phyloP scores from a whole-genome alignment of 176 grass and related monocot species.

The Phoenix dactylifera region DNA sequence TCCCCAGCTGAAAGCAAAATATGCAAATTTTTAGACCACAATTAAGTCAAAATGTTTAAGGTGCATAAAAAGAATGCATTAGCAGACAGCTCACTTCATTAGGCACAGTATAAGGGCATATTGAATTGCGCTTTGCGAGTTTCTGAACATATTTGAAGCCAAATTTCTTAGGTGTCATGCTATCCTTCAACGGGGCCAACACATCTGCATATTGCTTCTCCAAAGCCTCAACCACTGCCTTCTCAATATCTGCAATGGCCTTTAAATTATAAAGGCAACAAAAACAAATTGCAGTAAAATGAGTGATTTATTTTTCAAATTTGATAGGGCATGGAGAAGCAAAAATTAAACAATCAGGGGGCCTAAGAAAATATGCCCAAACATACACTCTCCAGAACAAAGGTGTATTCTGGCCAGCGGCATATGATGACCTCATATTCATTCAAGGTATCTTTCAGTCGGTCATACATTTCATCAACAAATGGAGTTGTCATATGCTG shows the following conservation, averaged over 20 bases:
- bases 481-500: constrained; percentile 97
- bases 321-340: background rate
- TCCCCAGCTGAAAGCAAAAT: constrained; percentile 56
- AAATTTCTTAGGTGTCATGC: constrained; percentile 89
- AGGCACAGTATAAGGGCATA: constrained; percentile 55
- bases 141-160: constrained; percentile 93
- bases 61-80: background rate
- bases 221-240: constrained; percentile 67
- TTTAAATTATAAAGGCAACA: constrained; percentile 38
- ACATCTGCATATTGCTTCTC: constrained; percentile 91
- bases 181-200: constrained; percentile 82
- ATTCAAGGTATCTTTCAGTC: constrained; percentile 63
- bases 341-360: constrained; percentile 12
- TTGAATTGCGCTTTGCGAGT: constrained; percentile 80
- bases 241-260: constrained; percentile 99
- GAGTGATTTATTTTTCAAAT: constrained; percentile 13
- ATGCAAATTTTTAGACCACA: background rate
- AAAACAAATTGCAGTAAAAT: constrained; percentile 18
- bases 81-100: constrained; percentile 69
- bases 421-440: constrained; percentile 98
- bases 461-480: constrained; percentile 90
- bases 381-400: constrained; percentile 94
- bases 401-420: constrained; percentile 95
- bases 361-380: background rate
- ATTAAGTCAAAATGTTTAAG: background rate